These are phyloP conservation scores for Forsythia suspensa DNA, from an alignment of 257 asterid species.

Conservation along the genomic window DNA sequence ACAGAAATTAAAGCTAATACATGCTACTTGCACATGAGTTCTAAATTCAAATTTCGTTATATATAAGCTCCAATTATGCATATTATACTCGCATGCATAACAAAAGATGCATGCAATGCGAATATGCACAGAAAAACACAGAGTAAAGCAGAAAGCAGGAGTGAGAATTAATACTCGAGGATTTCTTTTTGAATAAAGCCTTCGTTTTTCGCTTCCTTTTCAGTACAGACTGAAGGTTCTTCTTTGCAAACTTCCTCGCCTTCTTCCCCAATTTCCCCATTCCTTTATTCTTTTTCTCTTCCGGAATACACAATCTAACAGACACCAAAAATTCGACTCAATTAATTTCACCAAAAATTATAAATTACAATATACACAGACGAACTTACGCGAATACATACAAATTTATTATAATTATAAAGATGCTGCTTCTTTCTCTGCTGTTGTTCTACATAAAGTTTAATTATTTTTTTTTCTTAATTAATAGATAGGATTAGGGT, in stretches of 20 bases:
- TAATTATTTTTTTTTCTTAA: too few species aligned
- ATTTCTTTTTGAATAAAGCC: conserved; percentile 65
- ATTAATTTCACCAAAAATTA: background rate
- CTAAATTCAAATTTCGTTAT: background rate
- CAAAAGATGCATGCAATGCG: conserved; percentile 1
- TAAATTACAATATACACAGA: background rate
- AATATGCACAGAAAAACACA: background rate
- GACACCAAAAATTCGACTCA: background rate
- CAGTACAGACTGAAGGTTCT: conserved; percentile 82
- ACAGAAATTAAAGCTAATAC: background rate
- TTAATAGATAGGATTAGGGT: too few species aligned
- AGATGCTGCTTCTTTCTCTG: background rate
- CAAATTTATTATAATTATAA: too few species aligned
- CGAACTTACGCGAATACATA: background rate
- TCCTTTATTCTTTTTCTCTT: background rate
- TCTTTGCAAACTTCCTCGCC: conserved; percentile 94
- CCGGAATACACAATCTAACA: background rate
- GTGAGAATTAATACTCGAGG: conserved; percentile 39
- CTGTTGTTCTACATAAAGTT: too few species aligned
- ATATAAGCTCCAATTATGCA: background rate
- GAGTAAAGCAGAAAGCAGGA: background rate
- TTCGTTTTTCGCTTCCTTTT: conserved; percentile 68
- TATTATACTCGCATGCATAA: background rate
- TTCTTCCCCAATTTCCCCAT: conserved; percentile 95
- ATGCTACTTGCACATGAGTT: background rate